These are phyloP conservation scores for Penicillium subrubescens DNA, from an alignment of 495 filamentous ascomycete genomes.

Conservation along the genomic window DNA sequence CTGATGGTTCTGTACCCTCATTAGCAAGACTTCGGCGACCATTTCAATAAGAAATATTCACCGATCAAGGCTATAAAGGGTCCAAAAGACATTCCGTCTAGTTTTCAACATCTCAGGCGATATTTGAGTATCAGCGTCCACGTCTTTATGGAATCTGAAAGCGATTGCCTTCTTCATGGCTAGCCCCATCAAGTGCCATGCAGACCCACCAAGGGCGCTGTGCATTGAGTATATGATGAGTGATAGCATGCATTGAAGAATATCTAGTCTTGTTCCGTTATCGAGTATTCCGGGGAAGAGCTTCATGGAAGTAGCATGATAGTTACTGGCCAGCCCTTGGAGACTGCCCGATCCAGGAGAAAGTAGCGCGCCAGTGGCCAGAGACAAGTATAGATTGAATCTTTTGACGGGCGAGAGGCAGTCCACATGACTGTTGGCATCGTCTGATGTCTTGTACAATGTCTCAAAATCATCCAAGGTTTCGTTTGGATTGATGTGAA, in stretches of 20 bases:
- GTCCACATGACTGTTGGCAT: not conserved
- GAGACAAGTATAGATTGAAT: conserved; percentile 26
- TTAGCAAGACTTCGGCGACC: not conserved
- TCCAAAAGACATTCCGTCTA: conserved; percentile 26
- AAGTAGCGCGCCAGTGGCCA: conserved; percentile 23
- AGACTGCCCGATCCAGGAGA: conserved; percentile 17
- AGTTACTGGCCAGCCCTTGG: conserved; percentile 14
- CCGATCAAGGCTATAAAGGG: conserved; percentile 31
- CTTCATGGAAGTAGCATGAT: conserved; percentile 18
- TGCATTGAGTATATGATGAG: conserved; percentile 28
- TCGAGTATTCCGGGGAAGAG: conserved; percentile 13
- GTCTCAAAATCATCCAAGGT: conserved; percentile 16
- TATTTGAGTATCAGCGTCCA: conserved; percentile 2
- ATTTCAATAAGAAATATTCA: conserved; percentile 2
- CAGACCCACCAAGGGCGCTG: conserved; percentile 25
- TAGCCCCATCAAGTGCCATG: conserved; percentile 32
- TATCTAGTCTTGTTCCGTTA: conserved; percentile 10
- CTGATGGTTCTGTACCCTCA: conserved; percentile 22
- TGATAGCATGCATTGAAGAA: conserved; percentile 28
- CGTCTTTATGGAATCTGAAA: conserved; percentile 27
- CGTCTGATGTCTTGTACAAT: conserved; percentile 12
- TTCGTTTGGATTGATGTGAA: conserved; percentile 15
- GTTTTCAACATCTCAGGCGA: not conserved
- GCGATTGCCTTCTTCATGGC: conserved; percentile 33
- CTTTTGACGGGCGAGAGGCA: not conserved